A percentile compares a stretch with the other conserved stretches of the same genome.
Evolutionary conservation across 2,329 filamentous ascomycete species (phyloP).

Genomic region (Aspergillus melleus): DNA sequence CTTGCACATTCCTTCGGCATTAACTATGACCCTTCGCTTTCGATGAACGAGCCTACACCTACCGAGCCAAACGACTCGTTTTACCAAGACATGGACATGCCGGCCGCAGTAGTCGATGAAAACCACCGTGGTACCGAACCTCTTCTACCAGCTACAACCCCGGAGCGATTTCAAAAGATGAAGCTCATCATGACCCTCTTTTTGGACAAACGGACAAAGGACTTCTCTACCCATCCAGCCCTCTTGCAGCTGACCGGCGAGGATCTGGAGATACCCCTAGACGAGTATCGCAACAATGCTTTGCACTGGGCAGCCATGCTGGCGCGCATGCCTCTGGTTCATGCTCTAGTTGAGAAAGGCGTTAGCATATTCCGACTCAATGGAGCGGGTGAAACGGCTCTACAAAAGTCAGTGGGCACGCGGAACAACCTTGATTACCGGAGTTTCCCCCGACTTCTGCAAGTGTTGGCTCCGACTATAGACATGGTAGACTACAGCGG

Average conservation of each 20-base stretch:
- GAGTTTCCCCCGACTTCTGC: constrained; percentile 86
- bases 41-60: constrained; percentile 43
- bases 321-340: constrained; percentile 77
- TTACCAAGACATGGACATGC: constrained; percentile 42
- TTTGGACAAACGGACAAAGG: constrained; percentile 68
- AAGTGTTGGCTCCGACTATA: constrained; percentile 84
- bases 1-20: constrained; percentile 39
- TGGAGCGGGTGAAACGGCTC: constrained; percentile 81
- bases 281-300: constrained; percentile 80
- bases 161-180: constrained; percentile 76
- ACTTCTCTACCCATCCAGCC: constrained; percentile 73
- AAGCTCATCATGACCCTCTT: constrained; percentile 80
- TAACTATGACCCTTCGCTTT: constrained; percentile 33
- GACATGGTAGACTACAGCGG: constrained; percentile 87
- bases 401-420: constrained; percentile 89
- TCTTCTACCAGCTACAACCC: constrained; percentile 54
- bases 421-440: constrained; percentile 92
- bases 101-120: constrained; percentile 30
- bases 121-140: constrained; percentile 39
- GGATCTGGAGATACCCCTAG: constrained; percentile 90
- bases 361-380: constrained; percentile 89
- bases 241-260: constrained; percentile 72
- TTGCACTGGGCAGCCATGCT: constrained; percentile 96
- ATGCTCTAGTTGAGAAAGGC: constrained; percentile 77
- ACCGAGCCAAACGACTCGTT: constrained; percentile 50